Conservation (phyloP, 352 stramenopile species). For the Phytophthora syringae region DNA sequence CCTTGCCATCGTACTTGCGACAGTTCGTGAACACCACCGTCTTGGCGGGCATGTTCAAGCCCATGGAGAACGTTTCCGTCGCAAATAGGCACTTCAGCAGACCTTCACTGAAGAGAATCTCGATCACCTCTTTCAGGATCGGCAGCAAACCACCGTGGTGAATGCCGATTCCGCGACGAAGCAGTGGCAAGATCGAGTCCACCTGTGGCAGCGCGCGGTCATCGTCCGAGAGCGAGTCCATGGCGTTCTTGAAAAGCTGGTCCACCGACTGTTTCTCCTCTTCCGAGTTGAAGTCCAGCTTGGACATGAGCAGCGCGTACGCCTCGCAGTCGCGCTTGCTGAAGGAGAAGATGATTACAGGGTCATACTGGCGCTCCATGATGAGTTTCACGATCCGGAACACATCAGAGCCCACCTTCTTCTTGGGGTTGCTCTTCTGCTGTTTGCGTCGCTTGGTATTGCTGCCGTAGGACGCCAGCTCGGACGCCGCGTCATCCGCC, state of each 20-base stretch:
- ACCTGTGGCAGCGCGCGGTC: slow-evolving; percentile 99
- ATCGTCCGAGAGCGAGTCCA: slow-evolving; percentile 96
- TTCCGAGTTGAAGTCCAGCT: slow-evolving; percentile 98
- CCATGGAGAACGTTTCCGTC: slow-evolving; percentile 98
- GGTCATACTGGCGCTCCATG: slow-evolving; percentile 97
- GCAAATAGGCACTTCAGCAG: slow-evolving; percentile 99
- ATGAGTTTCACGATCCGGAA: slow-evolving; percentile 99
- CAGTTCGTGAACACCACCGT: slow-evolving; percentile 99
- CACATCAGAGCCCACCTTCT: slow-evolving; percentile 95
- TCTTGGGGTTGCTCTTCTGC: slow-evolving; percentile 77
- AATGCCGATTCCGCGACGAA: slow-evolving; percentile 99
- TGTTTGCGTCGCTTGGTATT: slow-evolving; percentile 73
- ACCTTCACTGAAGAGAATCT: slow-evolving; percentile 93
- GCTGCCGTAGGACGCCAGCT: slow-evolving; percentile 83
- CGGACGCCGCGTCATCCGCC: slow-evolving; percentile 66
- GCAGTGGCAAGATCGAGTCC: slow-evolving; percentile 95
- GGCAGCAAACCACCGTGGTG: slow-evolving; percentile 99
- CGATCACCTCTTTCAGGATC: slow-evolving; percentile 99
- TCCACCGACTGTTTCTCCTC: slow-evolving; percentile 98
- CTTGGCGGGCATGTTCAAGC: slow-evolving; percentile 99
- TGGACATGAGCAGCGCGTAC: slow-evolving; percentile 93
- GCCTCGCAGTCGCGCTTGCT: slow-evolving; percentile 98
- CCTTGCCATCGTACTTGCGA: slow-evolving; percentile 96
- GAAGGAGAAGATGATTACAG: slow-evolving; percentile 99
- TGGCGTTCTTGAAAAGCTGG: slow-evolving; percentile 98